Evolutionary conservation across 495 filamentous ascomycete species (phyloP).

Genomic region (Penicillium ochrochloron): DNA sequence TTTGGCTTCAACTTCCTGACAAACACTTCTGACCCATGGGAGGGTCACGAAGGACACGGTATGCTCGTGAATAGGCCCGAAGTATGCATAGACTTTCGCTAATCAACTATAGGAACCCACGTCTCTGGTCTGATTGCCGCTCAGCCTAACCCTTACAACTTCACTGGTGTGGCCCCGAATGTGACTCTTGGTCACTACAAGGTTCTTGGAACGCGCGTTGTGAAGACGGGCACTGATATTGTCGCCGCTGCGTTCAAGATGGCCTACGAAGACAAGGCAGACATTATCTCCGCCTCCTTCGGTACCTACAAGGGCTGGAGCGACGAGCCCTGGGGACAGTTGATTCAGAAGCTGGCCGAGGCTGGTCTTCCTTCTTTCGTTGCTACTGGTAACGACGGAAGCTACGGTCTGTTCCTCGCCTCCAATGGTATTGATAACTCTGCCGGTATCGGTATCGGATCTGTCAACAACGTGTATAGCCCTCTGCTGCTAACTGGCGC

Average conservation of each 20-base stretch:
- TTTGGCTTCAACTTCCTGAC: slow-evolving; percentile 2
- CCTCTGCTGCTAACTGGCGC: slow-evolving; percentile 22
- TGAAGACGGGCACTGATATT: slow-evolving; percentile 45
- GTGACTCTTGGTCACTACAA: slow-evolving; percentile 60
- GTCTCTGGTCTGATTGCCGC: slow-evolving; percentile 51
- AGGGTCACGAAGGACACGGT: not conserved
- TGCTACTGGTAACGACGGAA: slow-evolving; percentile 60
- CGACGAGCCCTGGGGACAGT: slow-evolving; percentile 34
- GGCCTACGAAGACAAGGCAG: slow-evolving; percentile 60
- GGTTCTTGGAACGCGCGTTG: slow-evolving; percentile 34
- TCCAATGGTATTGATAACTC: slow-evolving; percentile 38
- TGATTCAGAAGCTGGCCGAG: slow-evolving; percentile 14
- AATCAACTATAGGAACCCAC: slow-evolving; percentile 41
- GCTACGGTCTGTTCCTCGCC: slow-evolving; percentile 56
- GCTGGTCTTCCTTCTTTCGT: slow-evolving; percentile 35
- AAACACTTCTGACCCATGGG: slow-evolving; percentile 3
- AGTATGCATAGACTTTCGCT: not conserved
- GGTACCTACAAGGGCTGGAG: slow-evolving; percentile 60
- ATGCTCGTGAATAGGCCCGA: not conserved
- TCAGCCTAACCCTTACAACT: slow-evolving; percentile 50
- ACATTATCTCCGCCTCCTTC: slow-evolving; percentile 64
- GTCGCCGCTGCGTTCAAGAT: slow-evolving; percentile 59
- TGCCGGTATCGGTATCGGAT: slow-evolving; percentile 59
- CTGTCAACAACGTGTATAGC: slow-evolving; percentile 53
- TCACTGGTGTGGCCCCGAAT: slow-evolving; percentile 58